Conservation (phyloP, 1,284 basidiomycete species). For the Caloboletus firmus region DNA sequence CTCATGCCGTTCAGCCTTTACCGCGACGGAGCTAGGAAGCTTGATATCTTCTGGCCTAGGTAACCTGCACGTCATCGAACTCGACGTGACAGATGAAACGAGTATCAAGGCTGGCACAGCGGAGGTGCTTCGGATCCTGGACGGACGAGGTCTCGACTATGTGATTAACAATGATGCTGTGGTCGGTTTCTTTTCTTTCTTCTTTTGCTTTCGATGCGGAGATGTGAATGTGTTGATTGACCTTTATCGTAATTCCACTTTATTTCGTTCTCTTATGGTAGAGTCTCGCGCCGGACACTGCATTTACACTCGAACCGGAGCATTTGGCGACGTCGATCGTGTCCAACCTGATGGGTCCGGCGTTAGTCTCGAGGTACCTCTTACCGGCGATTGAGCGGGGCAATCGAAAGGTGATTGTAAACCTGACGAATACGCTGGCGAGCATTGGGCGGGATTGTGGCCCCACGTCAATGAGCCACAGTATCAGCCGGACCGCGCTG, state of each 20-base stretch:
- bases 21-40: slow-evolving; percentile 28
- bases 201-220: background rate
- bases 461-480: slow-evolving; percentile 28
- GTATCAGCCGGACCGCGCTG: slow-evolving; percentile 32
- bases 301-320: slow-evolving; percentile 25
- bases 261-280: slow-evolving; percentile 1
- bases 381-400: slow-evolving; percentile 35
- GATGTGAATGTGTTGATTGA: background rate
- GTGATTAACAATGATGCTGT: slow-evolving; percentile 40
- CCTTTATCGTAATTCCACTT: background rate
- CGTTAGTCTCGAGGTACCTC: slow-evolving; percentile 34
- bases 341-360: slow-evolving; percentile 38
- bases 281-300: slow-evolving; percentile 29
- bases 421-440: slow-evolving; percentile 35
- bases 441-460: slow-evolving; percentile 33
- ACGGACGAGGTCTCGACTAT: slow-evolving; percentile 34
- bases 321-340: slow-evolving; percentile 24
- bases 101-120: slow-evolving; percentile 30
- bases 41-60: slow-evolving; percentile 22
- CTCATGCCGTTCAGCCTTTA: slow-evolving; percentile 36
- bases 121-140: slow-evolving; percentile 28
- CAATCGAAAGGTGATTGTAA: slow-evolving; percentile 36
- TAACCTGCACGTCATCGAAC: slow-evolving; percentile 33
- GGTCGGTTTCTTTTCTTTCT: slow-evolving; percentile 16
- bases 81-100: slow-evolving; percentile 33